phyloP scores from a whole-genome alignment of 495 filamentous ascomycete genomes.

The Delitschia confertaspora region DNA sequence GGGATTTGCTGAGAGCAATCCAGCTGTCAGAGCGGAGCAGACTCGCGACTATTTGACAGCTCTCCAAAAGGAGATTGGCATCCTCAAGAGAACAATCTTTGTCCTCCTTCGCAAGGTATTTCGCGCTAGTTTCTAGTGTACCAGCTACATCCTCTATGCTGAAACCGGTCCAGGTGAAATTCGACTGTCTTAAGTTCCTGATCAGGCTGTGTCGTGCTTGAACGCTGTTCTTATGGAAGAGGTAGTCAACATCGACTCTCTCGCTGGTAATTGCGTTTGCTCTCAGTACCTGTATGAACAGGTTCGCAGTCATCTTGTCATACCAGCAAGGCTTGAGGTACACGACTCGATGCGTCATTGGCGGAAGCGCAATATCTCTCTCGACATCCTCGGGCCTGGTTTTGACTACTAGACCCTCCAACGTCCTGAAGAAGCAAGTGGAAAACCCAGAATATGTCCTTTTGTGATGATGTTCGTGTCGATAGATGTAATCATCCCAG shows the following conservation, averaged over 20 bases:
- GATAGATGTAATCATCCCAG: conserved; percentile 71
- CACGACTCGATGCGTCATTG: conserved; percentile 60
- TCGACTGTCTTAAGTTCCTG: conserved; percentile 73
- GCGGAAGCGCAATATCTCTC: conserved; percentile 54
- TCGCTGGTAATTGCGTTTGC: conserved; percentile 89
- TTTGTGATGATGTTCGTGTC: conserved; percentile 44
- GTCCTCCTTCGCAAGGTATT: conserved; percentile 52
- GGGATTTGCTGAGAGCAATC: conserved; percentile 53
- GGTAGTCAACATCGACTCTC: conserved; percentile 71
- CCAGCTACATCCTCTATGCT: conserved; percentile 50
- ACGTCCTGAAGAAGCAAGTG: conserved; percentile 53
- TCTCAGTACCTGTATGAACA: conserved; percentile 71
- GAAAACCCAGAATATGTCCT: conserved; percentile 39
- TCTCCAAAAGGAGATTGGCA: conserved; percentile 48
- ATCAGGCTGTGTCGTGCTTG: conserved; percentile 57
- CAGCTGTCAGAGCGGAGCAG: conserved; percentile 54
- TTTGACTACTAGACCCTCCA: conserved; percentile 73
- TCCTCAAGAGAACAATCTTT: conserved; percentile 51
- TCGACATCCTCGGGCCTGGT: conserved; percentile 63
- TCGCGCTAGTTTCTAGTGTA: conserved; percentile 52
- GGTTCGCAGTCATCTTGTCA: conserved; percentile 73
- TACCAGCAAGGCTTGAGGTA: conserved; percentile 73
- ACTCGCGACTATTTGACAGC: conserved; percentile 52
- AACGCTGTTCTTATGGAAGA: conserved; percentile 68
- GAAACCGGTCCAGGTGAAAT: conserved; percentile 83